These are phyloP conservation scores for Fusarium equiseti DNA, from an alignment of 2,329 filamentous ascomycete species.

Conservation along the genomic window DNA sequence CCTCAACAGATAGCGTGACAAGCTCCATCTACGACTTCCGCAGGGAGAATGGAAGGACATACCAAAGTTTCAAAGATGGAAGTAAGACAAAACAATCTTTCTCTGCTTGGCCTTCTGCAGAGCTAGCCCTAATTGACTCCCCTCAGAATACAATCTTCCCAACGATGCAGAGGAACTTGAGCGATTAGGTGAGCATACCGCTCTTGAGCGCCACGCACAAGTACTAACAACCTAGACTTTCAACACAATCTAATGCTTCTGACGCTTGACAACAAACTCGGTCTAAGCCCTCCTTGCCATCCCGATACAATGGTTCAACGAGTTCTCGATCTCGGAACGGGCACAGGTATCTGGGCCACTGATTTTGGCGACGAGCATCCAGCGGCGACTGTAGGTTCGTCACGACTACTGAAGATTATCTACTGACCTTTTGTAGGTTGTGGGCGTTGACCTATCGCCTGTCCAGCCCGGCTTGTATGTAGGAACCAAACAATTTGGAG, in stretches of 20 bases:
- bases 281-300: conserved; percentile 9
- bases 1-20: conserved; percentile 23
- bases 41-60: conserved; percentile 26
- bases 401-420: fast-evolving
- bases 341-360: conserved; percentile 25
- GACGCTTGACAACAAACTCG: conserved; percentile 21
- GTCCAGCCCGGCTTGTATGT: conserved; percentile 18
- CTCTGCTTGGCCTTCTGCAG: fast-evolving
- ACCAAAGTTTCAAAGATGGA: conserved; percentile 20
- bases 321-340: conserved; percentile 25
- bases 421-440: background rate
- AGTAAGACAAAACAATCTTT: background rate
- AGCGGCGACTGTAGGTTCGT: background rate
- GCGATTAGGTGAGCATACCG: background rate
- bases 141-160: conserved; percentile 19
- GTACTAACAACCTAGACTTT: background rate
- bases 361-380: conserved; percentile 28
- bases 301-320: background rate
- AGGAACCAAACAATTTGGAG: fast-evolving
- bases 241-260: conserved; percentile 25
- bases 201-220: fast-evolving
- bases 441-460: conserved; percentile 26
- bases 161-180: conserved; percentile 22
- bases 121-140: background rate
- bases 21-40: conserved; percentile 22